Conservation (phyloP, 306 rosid genomes). For the Inga laurina region DNA sequence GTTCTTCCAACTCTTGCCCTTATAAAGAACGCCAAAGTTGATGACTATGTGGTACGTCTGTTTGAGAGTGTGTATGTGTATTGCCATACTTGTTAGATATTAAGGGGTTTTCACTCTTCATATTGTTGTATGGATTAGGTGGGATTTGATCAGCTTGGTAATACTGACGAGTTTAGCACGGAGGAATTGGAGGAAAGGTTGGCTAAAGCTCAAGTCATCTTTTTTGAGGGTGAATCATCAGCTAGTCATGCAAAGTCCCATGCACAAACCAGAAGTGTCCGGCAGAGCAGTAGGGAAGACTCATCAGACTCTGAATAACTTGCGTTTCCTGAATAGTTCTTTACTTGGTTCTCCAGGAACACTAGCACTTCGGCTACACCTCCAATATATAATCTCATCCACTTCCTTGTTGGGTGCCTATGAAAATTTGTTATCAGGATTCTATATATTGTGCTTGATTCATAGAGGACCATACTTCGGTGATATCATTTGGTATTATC, state of each 20-base stretch:
- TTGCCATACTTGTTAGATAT: neutral
- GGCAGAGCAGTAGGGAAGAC: slow-evolving; percentile 66
- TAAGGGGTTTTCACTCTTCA: neutral
- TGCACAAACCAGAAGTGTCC: slow-evolving; percentile 53
- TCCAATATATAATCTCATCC: slow-evolving; percentile 3
- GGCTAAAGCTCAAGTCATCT: slow-evolving; percentile 44
- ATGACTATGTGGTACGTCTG: slow-evolving; percentile 87
- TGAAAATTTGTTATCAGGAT: slow-evolving; percentile 13
- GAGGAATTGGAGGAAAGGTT: slow-evolving; percentile 20
- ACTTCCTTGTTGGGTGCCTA: slow-evolving; percentile 10
- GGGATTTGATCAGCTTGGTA: slow-evolving; percentile 97
- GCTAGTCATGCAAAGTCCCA: slow-evolving; percentile 49
- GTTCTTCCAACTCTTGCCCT: slow-evolving; percentile 97
- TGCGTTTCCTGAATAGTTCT: slow-evolving; percentile 27
- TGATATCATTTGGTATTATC: slow-evolving; percentile 17
- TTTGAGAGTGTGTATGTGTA: neutral
- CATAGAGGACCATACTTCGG: neutral
- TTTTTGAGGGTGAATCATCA: slow-evolving; percentile 84
- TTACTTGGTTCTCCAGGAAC: slow-evolving; percentile 1
- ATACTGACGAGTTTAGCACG: slow-evolving; percentile 62
- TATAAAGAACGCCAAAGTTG: slow-evolving; percentile 92
- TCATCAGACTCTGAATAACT: slow-evolving; percentile 84
- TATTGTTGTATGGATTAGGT: slow-evolving; percentile 54
- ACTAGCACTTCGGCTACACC: slow-evolving; percentile 8
- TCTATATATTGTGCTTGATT: slow-evolving; percentile 17